Evolutionary conservation across 2,329 filamentous ascomycete species (phyloP).

Genomic region (Fusarium nygamai): DNA sequence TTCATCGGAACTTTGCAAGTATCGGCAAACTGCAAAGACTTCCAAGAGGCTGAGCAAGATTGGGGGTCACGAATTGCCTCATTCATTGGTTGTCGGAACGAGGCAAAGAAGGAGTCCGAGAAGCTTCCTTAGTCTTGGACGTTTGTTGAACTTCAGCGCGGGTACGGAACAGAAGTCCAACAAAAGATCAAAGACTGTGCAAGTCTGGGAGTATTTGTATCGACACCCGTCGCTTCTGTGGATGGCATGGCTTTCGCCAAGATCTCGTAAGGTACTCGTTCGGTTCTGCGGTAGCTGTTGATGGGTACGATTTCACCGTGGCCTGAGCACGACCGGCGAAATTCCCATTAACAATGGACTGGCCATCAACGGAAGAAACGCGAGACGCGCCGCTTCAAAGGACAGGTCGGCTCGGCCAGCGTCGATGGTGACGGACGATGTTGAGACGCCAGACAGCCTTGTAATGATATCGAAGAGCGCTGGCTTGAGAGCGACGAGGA

Average conservation of each 20-base stretch:
- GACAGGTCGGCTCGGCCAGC: fast-evolving
- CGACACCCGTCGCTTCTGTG: too few species aligned
- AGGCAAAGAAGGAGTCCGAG: not conserved
- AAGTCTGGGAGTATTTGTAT: not conserved
- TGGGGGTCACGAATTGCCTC: fast-evolving
- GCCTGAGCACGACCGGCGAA: too few species aligned
- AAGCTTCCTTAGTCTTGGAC: not conserved
- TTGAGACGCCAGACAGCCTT: too few species aligned
- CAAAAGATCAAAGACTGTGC: fast-evolving
- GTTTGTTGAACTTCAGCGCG: fast-evolving
- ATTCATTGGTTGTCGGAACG: not conserved
- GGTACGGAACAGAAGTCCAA: not conserved
- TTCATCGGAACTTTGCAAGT: not conserved
- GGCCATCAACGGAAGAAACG: too few species aligned
- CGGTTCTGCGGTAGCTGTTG: not conserved
- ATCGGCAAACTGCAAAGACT: fast-evolving
- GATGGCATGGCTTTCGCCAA: not conserved
- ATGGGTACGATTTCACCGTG: not conserved
- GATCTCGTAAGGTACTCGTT: not conserved
- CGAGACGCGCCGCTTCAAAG: not conserved
- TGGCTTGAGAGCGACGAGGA: too few species aligned
- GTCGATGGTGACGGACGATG: not conserved
- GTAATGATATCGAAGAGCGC: not conserved
- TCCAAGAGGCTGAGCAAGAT: not conserved
- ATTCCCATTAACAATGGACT: too few species aligned